Percentiles rank a stretch among this genome's conserved stretches.
These are phyloP conservation scores for Boletus huronensis DNA, from an alignment of 768 basidiomycete species.

Conservation along the genomic window DNA sequence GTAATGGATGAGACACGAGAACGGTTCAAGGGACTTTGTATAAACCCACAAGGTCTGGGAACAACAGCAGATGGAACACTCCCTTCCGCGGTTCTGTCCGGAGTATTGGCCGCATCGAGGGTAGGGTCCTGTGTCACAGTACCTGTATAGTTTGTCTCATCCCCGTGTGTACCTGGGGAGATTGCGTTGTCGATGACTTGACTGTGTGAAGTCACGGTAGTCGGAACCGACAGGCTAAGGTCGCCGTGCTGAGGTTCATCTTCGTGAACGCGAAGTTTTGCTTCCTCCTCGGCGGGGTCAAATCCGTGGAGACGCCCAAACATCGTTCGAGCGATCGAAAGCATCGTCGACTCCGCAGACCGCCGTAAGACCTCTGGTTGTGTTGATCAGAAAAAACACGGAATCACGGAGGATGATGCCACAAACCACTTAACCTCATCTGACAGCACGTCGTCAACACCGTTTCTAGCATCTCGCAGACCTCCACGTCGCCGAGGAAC, in stretches of 20 bases:
- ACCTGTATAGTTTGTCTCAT: conserved; percentile 3
- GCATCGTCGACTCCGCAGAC: conserved; percentile 87
- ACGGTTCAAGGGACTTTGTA: not conserved
- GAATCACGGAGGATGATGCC: conserved; percentile 1
- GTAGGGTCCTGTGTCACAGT: not conserved
- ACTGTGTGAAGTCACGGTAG: conserved; percentile 29
- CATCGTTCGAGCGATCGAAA: conserved; percentile 76
- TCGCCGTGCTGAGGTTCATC: conserved; percentile 55
- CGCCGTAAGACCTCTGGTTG: conserved; percentile 70
- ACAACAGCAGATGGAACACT: conserved; percentile 30
- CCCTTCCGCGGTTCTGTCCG: conserved; percentile 22
- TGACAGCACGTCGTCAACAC: conserved; percentile 96
- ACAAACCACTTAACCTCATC: conserved; percentile 90
- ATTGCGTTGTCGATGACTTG: conserved; percentile 13
- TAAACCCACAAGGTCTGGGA: conserved; percentile 24
- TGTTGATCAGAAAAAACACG: conserved; percentile 13
- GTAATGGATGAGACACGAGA: conserved; percentile 8
- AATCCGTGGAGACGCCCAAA: conserved; percentile 70
- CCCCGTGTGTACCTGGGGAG: conserved; percentile 9
- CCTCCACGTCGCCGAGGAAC: conserved; percentile 85
- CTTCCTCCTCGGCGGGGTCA: conserved; percentile 66
- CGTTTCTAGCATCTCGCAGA: conserved; percentile 98
- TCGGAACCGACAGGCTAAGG: conserved; percentile 57
- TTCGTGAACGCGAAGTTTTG: conserved; percentile 49
- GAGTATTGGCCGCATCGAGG: not conserved